Evolutionary conservation across 2,329 filamentous ascomycete genomes (phyloP).

Genomic region (Diaporthe vexans): DNA sequence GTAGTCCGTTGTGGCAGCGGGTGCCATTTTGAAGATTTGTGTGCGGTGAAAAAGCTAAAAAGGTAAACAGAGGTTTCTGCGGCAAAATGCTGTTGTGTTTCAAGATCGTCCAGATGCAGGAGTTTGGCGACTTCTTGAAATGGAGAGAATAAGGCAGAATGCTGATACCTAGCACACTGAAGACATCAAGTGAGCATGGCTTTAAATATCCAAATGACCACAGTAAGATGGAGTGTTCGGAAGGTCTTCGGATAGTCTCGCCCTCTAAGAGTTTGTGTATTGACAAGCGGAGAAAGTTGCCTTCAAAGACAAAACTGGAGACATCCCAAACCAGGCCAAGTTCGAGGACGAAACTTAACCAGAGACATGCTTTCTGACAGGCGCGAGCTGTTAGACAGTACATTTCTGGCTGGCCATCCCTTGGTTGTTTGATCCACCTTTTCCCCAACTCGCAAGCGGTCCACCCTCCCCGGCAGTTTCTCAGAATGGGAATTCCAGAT

Average conservation of each 20-base stretch:
- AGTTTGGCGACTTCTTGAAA: background rate
- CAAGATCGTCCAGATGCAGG: background rate
- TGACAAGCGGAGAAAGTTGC: conserved; percentile 33
- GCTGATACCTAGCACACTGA: background rate
- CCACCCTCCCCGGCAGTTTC: conserved; percentile 19
- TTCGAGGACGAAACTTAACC: conserved; percentile 21
- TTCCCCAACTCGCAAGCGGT: conserved; percentile 22
- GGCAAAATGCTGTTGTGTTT: background rate
- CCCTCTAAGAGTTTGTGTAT: conserved; percentile 22
- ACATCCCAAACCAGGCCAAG: conserved; percentile 12
- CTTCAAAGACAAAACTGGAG: conserved; percentile 14
- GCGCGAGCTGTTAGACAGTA: conserved; percentile 21
- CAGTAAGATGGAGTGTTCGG: background rate
- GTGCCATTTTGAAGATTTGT: conserved; percentile 46
- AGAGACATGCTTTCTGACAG: background rate
- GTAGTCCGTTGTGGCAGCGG: conserved; percentile 47
- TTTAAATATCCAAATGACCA: conserved; percentile 32
- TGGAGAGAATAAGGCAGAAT: background rate
- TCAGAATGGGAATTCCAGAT: conserved; percentile 12
- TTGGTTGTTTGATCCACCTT: conserved; percentile 1
- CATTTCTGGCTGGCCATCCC: conserved; percentile 5
- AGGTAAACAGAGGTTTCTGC: background rate
- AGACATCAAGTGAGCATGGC: conserved; percentile 8
- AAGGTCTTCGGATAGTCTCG: conserved; percentile 20
- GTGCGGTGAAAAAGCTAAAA: background rate